These are phyloP conservation scores for Cladosporium sp. DNA, from an alignment of 2,329 filamentous ascomycete species.

Conservation along the genomic window DNA sequence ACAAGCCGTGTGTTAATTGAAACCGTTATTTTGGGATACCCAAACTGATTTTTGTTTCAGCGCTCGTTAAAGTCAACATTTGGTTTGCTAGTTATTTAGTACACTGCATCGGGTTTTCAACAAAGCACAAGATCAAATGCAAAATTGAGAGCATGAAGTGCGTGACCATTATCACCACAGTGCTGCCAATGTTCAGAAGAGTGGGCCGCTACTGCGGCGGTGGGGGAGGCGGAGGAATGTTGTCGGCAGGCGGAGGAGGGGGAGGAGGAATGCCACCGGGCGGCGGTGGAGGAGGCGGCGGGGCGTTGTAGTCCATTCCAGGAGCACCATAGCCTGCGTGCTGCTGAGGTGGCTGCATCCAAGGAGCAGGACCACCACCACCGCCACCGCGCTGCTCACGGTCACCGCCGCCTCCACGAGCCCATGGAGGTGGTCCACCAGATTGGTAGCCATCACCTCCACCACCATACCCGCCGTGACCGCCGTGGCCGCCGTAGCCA, in stretches of 20 bases:
- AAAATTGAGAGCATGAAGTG: too few species aligned
- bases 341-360: constrained; percentile 13
- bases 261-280: constrained; percentile 54
- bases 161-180: too few species aligned
- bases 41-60: too few species aligned
- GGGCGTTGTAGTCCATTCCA: constrained; percentile 19
- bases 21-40: too few species aligned
- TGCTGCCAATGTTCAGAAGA: background rate
- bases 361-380: constrained; percentile 19
- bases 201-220: constrained; percentile 39
- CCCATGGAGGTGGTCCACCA: constrained; percentile 12
- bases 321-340: constrained; percentile 8
- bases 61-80: too few species aligned
- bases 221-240: constrained; percentile 61
- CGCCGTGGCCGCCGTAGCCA: constrained; percentile 17
- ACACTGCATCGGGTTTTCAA: too few species aligned
- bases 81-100: too few species aligned
- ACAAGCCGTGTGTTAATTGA: too few species aligned
- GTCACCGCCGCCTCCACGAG: constrained; percentile 20
- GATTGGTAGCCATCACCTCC: constrained; percentile 21
- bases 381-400: constrained; percentile 18
- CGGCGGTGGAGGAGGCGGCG: constrained; percentile 49
- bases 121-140: too few species aligned
- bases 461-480: constrained; percentile 15
- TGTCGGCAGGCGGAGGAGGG: constrained; percentile 56